Evolutionary conservation across 2,329 filamentous ascomycete genomes (phyloP).

Genomic region (Grosmannia huntii): DNA sequence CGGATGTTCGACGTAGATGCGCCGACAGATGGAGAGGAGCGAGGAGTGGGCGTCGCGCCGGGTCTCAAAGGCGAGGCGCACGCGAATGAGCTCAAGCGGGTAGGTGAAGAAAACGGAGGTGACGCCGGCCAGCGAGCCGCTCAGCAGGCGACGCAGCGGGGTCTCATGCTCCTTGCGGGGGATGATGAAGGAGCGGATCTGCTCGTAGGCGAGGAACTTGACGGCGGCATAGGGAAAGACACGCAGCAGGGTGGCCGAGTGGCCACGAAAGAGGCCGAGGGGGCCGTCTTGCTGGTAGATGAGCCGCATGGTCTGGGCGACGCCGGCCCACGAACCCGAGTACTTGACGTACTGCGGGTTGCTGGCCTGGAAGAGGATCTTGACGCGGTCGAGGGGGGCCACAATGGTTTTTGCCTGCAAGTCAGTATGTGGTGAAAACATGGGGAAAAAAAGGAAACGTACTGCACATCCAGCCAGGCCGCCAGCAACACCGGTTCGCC

Average conservation of each 20-base stretch:
- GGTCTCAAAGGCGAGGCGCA: constrained; percentile 90
- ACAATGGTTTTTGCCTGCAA: constrained; percentile 84
- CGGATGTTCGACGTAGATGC: constrained; percentile 73
- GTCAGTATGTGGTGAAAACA: not conserved
- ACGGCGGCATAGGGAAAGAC: constrained; percentile 97
- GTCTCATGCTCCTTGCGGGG: constrained; percentile 63
- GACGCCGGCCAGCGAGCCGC: constrained; percentile 66
- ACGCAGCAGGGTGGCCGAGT: constrained; percentile 83
- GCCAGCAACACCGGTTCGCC: constrained; percentile 74
- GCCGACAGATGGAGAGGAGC: constrained; percentile 62
- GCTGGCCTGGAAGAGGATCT: constrained; percentile 94
- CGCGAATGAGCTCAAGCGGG: constrained; percentile 81
- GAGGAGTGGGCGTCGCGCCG: constrained; percentile 58
- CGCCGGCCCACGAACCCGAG: constrained; percentile 74
- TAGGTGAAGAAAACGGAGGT: constrained; percentile 95
- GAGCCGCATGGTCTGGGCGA: constrained; percentile 68
- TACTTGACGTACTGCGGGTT: constrained; percentile 94
- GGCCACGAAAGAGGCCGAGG: constrained; percentile 75
- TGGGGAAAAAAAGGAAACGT: constrained; percentile 24
- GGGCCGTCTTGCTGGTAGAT: constrained; percentile 68
- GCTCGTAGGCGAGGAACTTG: constrained; percentile 96
- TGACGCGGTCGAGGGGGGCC: constrained; percentile 90
- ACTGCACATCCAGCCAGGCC: constrained; percentile 87
- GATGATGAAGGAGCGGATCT: constrained; percentile 74
- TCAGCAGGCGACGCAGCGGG: constrained; percentile 57